Base-by-base conservation (phyloP, 306 rosid species). In the Cucumis melo region DNA sequence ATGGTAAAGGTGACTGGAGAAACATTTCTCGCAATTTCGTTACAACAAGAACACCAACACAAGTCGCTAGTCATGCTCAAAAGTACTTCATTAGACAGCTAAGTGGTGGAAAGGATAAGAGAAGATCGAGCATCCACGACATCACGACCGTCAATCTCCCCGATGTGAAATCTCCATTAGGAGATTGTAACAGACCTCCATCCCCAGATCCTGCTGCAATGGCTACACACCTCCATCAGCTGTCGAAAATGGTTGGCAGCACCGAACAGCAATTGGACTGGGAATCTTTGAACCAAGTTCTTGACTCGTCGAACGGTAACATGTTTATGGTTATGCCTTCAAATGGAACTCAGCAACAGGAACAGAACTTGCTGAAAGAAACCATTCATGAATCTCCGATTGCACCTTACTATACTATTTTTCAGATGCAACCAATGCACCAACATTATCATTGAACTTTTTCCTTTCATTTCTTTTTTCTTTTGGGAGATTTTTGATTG, bases 1-100 rank as follows among this genome's bases (percentile, higher is more conserved):
- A 89, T 79, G 98, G 98, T 42, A 93, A 93, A 83, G 98, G 98
- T 20, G 98, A 93, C 34, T 93, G 98, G 98, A 89, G 97, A 86
- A 93, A 88, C 78, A 93, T 93, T 56, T 89, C 98, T 14, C 80
- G 86, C 57, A 93, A 88, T 81, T 93, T 86, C 44, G 98, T 93
- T 75, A 91, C 91, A n/a, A 81, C 93, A 13, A 91, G 98, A 70
- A 93, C 98, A 11, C 97, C 98, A 0, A 93, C 98, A 15, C 97
- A 92, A 79, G 97, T 92, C 8, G 97, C 97, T 7, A 92, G 97
- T 82, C 97, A 92, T 85, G 97, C 98, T 78, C 98, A 93, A 71
- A 93, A 93, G 82, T 93, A 88, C 84, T 93, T 88, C 81, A 88
- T 91, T 36, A 76, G 98, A 82, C 97, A 89, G 75, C 81, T 81